phyloP scores from a whole-genome alignment of 1,139 yeast species.

The Suhomyces guaymorum region DNA sequence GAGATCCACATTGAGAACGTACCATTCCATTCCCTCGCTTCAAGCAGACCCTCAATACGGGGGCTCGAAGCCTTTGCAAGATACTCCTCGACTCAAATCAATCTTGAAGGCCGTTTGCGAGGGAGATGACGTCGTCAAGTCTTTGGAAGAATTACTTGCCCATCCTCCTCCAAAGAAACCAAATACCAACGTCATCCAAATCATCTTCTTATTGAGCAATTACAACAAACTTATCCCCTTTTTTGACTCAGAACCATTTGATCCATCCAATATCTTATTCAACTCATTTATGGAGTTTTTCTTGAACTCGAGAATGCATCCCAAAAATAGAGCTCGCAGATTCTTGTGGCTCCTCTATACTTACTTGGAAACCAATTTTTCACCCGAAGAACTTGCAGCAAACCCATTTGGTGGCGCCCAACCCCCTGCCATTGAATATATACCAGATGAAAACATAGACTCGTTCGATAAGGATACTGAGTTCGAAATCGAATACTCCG shows the following conservation, averaged over 20 bases:
- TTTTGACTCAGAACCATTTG: slow-evolving; percentile 13
- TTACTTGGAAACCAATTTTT: slow-evolving; percentile 70
- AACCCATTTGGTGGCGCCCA: slow-evolving; percentile 66
- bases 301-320: slow-evolving; percentile 52
- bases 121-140: slow-evolving; percentile 41
- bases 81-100: slow-evolving; percentile 89
- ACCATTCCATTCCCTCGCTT: slow-evolving; percentile 87
- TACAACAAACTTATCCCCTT: slow-evolving; percentile 50
- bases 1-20: slow-evolving; percentile 90
- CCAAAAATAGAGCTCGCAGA: slow-evolving; percentile 66
- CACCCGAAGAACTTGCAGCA: slow-evolving; percentile 48
- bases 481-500: slow-evolving; percentile 71
- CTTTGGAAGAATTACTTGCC: slow-evolving; percentile 49
- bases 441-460: slow-evolving; percentile 39
- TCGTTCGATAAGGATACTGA: slow-evolving; percentile 69
- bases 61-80: slow-evolving; percentile 77
- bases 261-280: slow-evolving; percentile 5
- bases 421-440: slow-evolving; percentile 51
- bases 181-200: slow-evolving; percentile 60
- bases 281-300: slow-evolving; percentile 60
- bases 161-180: slow-evolving; percentile 44
- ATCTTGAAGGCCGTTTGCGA: slow-evolving; percentile 80
- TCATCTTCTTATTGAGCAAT: slow-evolving; percentile 73
- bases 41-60: slow-evolving; percentile 63
- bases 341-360: slow-evolving; percentile 85